phyloP scores from a whole-genome alignment of 2,329 filamentous ascomycete species.

The Uncinocarpus reesii region DNA sequence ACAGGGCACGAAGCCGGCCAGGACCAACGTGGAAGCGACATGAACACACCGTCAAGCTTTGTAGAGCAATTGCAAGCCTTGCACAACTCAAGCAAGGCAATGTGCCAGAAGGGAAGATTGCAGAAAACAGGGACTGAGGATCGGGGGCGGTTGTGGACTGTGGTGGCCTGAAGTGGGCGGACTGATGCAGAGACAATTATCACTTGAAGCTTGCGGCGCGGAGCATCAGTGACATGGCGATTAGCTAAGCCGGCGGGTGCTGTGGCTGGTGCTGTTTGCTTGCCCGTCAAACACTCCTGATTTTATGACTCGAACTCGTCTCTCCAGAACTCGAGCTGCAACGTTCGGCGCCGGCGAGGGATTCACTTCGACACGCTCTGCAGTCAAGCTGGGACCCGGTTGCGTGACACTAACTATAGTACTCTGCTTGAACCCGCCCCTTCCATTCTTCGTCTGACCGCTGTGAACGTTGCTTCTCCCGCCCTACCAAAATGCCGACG shows the following conservation, averaged over 20 bases:
- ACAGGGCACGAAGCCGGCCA: slow-evolving; percentile 10
- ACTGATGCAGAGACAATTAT: background rate
- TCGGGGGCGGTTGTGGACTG: background rate
- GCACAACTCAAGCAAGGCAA: background rate
- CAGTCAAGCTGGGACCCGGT: background rate
- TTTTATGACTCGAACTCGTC: slow-evolving; percentile 8
- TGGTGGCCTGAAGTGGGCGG: background rate
- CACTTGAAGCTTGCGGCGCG: slow-evolving; percentile 4
- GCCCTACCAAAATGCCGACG: slow-evolving; percentile 66
- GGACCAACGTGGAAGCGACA: background rate
- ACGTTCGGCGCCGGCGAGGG: too few relatives aligned
- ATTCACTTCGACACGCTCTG: background rate
- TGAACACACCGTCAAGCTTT: slow-evolving; percentile 1
- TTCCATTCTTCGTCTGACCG: too few relatives aligned
- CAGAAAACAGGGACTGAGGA: background rate
- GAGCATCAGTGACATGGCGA: background rate
- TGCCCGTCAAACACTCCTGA: background rate
- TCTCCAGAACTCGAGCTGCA: background rate
- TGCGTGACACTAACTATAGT: background rate
- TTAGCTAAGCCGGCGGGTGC: background rate
- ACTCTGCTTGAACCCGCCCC: too few relatives aligned
- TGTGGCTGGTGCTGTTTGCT: slow-evolving; percentile 14
- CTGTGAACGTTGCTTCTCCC: too few relatives aligned
- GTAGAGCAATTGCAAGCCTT: background rate
- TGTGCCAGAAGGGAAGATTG: background rate